Conservation (phyloP, 306 rosid species). For the Vachellia collinsii region DNA sequence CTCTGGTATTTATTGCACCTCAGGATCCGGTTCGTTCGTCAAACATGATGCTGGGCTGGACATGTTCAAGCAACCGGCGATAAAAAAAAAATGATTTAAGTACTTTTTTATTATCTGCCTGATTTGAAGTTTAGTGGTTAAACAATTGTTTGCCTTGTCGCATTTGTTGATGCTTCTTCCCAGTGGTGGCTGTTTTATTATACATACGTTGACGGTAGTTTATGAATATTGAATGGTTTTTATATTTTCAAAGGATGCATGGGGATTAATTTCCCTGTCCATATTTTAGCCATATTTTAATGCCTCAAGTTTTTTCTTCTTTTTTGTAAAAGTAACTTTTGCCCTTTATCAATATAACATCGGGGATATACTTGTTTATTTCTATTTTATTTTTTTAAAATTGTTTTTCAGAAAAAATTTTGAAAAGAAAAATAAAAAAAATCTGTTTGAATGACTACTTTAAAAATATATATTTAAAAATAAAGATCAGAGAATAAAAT, state of each 20-base stretch:
- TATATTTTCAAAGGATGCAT: neutral
- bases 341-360: neutral
- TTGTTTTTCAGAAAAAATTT: too few species aligned
- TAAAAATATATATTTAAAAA: too few species aligned
- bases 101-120: neutral
- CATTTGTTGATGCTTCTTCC: neutral
- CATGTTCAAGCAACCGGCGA: neutral
- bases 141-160: neutral
- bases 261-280: neutral
- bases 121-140: neutral
- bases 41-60: neutral
- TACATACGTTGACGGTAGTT: neutral
- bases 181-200: neutral
- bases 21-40: neutral
- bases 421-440: too few species aligned
- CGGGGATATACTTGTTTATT: neutral
- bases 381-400: too few species aligned
- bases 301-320: neutral
- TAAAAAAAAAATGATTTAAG: neutral
- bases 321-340: neutral
- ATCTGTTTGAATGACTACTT: too few species aligned
- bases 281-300: too few species aligned
- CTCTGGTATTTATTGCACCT: neutral
- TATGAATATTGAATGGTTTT: neutral
- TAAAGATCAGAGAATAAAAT: too few species aligned